phyloP scores from a whole-genome alignment of 1,284 basidiomycete species.

The Lignosus rhinocerotis region DNA sequence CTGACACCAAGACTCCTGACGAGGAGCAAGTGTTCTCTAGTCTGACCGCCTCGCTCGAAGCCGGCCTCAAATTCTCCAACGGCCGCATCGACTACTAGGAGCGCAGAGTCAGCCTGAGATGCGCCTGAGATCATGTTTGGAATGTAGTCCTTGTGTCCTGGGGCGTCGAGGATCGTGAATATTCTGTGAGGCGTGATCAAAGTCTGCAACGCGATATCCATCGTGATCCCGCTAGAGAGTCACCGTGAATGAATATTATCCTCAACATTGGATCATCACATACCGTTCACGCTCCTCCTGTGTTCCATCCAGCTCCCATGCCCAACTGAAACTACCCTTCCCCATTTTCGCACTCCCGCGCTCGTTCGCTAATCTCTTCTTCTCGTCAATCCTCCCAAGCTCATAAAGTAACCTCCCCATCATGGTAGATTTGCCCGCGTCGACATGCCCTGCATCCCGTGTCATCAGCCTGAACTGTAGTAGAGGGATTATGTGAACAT shows the following conservation, averaged over 20 bases:
- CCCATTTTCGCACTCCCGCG: conserved; percentile 89
- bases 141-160: conserved; percentile 96
- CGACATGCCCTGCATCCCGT: conserved; percentile 80
- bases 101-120: conserved; percentile 93
- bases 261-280: conserved; percentile 21
- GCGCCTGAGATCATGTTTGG: conserved; percentile 99
- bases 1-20: conserved; percentile 94
- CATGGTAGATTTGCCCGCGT: conserved; percentile 97
- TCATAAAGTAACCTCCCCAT: conserved; percentile 96
- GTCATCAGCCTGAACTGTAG: background rate
- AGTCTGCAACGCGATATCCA: conserved; percentile 91
- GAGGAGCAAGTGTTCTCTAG: conserved; percentile 92
- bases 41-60: conserved; percentile 93
- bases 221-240: conserved; percentile 84
- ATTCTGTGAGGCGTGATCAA: conserved; percentile 77
- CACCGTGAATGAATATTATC: background rate
- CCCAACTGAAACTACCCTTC: conserved; percentile 96
- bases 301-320: conserved; percentile 95
- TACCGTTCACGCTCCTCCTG: conserved; percentile 91
- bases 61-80: conserved; percentile 95
- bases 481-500: conserved; percentile 31
- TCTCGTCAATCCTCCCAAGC: conserved; percentile 85
- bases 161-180: conserved; percentile 94
- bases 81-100: conserved; percentile 92
- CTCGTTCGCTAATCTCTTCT: conserved; percentile 83